A percentile compares a stretch with the other conserved stretches of the same genome.
Conservation (phyloP, 2,329 filamentous ascomycete species). For the Myriangium duriaei region DNA sequence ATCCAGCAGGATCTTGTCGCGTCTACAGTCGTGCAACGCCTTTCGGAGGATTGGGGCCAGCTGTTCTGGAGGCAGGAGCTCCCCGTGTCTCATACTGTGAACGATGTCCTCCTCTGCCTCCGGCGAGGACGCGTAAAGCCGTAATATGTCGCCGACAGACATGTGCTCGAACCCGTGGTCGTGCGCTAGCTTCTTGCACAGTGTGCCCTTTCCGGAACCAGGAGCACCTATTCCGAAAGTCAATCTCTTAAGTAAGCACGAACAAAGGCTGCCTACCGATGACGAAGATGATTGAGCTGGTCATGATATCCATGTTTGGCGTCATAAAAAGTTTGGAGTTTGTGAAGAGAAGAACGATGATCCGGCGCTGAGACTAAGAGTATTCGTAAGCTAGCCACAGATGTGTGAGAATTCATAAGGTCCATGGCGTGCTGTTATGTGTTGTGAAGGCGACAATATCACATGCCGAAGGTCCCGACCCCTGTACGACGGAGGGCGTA, state of each 20-base stretch:
- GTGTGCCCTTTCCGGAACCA: constrained; percentile 24
- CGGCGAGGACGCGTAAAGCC: constrained; percentile 7
- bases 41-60: constrained; percentile 10
- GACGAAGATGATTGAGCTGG: too few relatives aligned
- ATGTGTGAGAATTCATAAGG: too few relatives aligned
- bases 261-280: neutral
- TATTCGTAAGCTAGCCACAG: too few relatives aligned
- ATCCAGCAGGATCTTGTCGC: constrained; percentile 12
- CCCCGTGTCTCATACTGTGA: constrained; percentile 3
- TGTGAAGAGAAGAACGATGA: too few relatives aligned
- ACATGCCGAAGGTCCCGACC: too few relatives aligned
- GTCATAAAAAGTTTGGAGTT: too few relatives aligned
- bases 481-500: too few relatives aligned
- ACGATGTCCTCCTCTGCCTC: neutral
- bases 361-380: too few relatives aligned
- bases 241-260: too few relatives aligned
- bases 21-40: neutral
- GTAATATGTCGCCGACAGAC: constrained; percentile 20
- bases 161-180: constrained; percentile 16
- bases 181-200: constrained; percentile 17
- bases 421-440: too few relatives aligned
- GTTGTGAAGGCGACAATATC: too few relatives aligned
- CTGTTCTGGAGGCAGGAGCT: constrained; percentile 9
- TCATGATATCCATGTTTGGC: too few relatives aligned
- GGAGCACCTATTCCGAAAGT: constrained; percentile 19